Conservation (phyloP, 805 yeast species). For the Pichia manshurica region DNA sequence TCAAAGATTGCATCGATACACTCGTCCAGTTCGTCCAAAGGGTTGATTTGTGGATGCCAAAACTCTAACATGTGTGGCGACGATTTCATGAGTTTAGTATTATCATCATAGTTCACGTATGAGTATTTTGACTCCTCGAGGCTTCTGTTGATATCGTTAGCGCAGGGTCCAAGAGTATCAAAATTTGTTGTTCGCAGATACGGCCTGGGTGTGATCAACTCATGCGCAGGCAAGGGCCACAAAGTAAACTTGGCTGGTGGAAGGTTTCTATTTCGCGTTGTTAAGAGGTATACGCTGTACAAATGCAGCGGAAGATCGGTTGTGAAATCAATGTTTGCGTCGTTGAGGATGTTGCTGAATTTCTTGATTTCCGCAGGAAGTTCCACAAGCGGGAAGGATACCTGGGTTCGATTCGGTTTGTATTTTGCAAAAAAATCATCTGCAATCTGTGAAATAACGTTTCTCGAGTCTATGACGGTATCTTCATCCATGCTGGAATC, state of each 20-base stretch:
- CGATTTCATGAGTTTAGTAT: background rate
- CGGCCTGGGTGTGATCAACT: constrained; percentile 8
- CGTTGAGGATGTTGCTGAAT: constrained; percentile 21
- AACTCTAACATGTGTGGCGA: constrained; percentile 5
- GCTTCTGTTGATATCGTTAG: background rate
- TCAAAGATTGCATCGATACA: constrained; percentile 13
- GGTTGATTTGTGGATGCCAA: constrained; percentile 9
- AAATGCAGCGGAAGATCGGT: constrained; percentile 60
- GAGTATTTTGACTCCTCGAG: constrained; percentile 1
- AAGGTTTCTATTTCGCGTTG: constrained; percentile 13
- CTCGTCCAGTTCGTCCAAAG: constrained; percentile 5
- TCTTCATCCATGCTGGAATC: background rate
- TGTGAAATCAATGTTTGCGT: constrained; percentile 45
- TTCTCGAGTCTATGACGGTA: background rate
- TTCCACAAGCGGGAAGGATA: background rate
- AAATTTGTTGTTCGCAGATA: constrained; percentile 3
- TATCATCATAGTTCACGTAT: constrained; percentile 4
- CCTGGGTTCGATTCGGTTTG: background rate
- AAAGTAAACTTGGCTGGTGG: constrained; percentile 7
- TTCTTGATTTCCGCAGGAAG: background rate
- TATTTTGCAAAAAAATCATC: background rate
- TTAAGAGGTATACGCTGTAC: constrained; percentile 49
- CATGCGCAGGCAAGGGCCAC: constrained; percentile 11
- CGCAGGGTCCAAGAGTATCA: background rate
- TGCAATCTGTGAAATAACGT: background rate